These are phyloP conservation scores for Boletus tylopilopsis DNA, from an alignment of 768 basidiomycete species.

Conservation along the genomic window DNA sequence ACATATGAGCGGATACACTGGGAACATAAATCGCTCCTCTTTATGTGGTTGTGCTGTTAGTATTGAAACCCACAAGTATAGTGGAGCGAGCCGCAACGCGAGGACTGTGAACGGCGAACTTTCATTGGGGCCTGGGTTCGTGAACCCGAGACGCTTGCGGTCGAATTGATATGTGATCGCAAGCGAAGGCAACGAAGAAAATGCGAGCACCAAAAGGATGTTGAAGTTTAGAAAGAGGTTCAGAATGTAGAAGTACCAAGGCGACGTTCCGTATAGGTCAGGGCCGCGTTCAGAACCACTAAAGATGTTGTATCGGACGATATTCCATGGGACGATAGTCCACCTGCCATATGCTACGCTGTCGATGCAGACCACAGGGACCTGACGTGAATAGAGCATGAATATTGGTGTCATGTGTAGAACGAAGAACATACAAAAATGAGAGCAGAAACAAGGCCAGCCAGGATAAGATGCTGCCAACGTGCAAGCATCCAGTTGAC, in stretches of 20 bases:
- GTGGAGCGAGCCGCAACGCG: conserved; percentile 72
- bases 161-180: conserved; percentile 72
- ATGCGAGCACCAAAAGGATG: conserved; percentile 72
- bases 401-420: not conserved
- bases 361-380: conserved; percentile 82
- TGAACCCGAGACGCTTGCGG: conserved; percentile 65
- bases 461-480: conserved; percentile 51
- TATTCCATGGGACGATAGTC: conserved; percentile 87
- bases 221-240: conserved; percentile 97
- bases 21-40: conserved; percentile 99
- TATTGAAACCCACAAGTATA: conserved; percentile 89
- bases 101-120: conserved; percentile 81
- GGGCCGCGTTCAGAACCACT: conserved; percentile 76
- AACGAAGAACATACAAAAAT: conserved; percentile 50
- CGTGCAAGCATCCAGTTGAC: conserved; percentile 58
- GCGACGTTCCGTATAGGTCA: conserved; percentile 89
- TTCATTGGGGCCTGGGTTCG: conserved; percentile 46
- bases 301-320: conserved; percentile 91
- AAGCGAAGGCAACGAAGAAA: conserved; percentile 77
- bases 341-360: conserved; percentile 81
- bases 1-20: conserved; percentile 85
- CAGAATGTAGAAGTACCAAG: conserved; percentile 79
- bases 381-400: conserved; percentile 40
- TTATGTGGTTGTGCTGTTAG: conserved; percentile 86
- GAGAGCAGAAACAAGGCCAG: conserved; percentile 53